These are phyloP conservation scores for Hibiscus trionum DNA, from an alignment of 345 rosid species.

Conservation along the genomic window DNA sequence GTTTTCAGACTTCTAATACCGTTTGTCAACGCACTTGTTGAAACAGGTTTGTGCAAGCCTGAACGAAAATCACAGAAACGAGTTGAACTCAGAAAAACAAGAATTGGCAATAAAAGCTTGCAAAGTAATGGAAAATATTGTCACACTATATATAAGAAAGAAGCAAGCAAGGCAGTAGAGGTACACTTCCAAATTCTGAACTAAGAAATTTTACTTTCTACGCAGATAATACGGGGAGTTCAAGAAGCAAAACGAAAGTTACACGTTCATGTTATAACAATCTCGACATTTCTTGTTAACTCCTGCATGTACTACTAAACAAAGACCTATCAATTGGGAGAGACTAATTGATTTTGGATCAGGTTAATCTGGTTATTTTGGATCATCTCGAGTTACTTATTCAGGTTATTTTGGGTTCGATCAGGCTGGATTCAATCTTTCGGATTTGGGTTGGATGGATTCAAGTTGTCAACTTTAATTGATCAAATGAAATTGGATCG, in stretches of 20 bases:
- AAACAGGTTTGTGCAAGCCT: constrained; percentile 93
- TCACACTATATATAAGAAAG: not conserved
- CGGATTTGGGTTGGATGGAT: too few relatives aligned
- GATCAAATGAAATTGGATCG: too few relatives aligned
- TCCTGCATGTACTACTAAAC: not conserved
- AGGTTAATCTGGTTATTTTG: not conserved
- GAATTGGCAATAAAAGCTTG: not conserved
- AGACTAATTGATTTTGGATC: not conserved
- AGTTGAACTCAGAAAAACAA: not conserved
- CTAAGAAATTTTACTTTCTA: not conserved
- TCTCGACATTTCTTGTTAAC: not conserved
- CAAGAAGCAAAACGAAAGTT: not conserved
- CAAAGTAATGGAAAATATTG: not conserved
- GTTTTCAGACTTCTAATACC: constrained; percentile 29
- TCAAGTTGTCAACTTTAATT: too few relatives aligned
- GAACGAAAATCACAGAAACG: constrained; percentile 19
- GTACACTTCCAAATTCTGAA: not conserved
- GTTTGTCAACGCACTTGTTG: constrained; percentile 83
- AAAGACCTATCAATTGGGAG: not conserved
- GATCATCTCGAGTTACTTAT: not conserved
- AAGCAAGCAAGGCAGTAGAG: not conserved
- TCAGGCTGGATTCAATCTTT: too few relatives aligned
- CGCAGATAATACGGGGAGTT: not conserved
- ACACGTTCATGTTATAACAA: not conserved
- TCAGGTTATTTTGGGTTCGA: too few relatives aligned